These are phyloP conservation scores for Chloris gayana DNA, from an alignment of 176 grass and related monocot genomes.

Conservation along the genomic window DNA sequence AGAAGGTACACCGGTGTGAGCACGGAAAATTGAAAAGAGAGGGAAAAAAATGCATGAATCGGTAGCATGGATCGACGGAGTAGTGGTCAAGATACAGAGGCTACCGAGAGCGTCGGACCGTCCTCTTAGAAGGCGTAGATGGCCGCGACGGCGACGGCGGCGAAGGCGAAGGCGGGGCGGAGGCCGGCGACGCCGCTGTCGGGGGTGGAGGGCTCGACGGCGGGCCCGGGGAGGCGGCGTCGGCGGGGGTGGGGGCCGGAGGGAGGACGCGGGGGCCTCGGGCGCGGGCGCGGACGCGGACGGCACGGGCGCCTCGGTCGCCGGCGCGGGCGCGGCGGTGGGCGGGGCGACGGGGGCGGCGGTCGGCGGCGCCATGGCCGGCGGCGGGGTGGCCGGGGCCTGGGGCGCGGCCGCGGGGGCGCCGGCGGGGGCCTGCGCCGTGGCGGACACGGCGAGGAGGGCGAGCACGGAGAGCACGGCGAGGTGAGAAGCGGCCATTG, in stretches of 20 bases:
- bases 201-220: conserved; percentile 32
- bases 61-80: no score
- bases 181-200: conserved; percentile 29
- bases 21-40: not conserved
- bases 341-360: conserved; percentile 35
- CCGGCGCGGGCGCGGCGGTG: conserved; percentile 20
- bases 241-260: conserved; percentile 20
- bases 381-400: conserved; percentile 35
- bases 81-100: conserved; percentile 29
- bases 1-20: conserved; percentile 26
- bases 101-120: not conserved
- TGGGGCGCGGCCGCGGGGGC: conserved; percentile 41
- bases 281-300: conserved; percentile 43
- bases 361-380: conserved; percentile 25
- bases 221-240: conserved; percentile 14
- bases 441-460: conserved; percentile 46
- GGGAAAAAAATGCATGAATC: not conserved
- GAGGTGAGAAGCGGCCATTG: conserved; percentile 55
- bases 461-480: conserved; percentile 48
- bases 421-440: conserved; percentile 38
- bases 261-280: conserved; percentile 27
- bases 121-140: conserved; percentile 53
- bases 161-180: conserved; percentile 53
- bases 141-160: conserved; percentile 32
- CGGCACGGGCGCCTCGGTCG: conserved; percentile 22